Conservation (phyloP, 495 filamentous ascomycete genomes). For the Daldinia grandis region DNA sequence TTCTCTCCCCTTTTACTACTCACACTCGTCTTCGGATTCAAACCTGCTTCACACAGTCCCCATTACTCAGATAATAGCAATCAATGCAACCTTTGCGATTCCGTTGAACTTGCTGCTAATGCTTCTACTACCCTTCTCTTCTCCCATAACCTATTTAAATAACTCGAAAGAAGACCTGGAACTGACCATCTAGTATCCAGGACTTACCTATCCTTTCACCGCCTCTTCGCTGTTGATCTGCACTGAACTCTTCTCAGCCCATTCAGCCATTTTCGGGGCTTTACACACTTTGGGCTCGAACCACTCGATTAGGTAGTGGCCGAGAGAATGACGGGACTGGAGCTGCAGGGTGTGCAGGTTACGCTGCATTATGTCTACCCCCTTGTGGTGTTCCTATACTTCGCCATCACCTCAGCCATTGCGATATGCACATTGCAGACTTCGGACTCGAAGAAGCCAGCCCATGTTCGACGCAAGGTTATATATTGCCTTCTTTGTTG, state of each 20-base stretch:
- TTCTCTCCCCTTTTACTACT: neutral
- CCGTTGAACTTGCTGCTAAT: neutral
- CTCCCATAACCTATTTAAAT: slow-evolving; percentile 3
- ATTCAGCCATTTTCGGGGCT: neutral
- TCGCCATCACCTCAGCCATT: slow-evolving; percentile 57
- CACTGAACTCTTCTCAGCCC: slow-evolving; percentile 1
- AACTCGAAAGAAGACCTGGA: neutral
- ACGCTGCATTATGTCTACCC: slow-evolving; percentile 65
- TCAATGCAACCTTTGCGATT: slow-evolving; percentile 7
- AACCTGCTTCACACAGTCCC: neutral
- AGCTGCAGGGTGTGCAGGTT: slow-evolving; percentile 31
- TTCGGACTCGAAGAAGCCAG: slow-evolving; percentile 45
- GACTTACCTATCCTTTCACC: slow-evolving; percentile 17
- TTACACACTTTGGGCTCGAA: neutral
- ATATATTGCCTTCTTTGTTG: slow-evolving; percentile 59
- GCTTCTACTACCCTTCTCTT: neutral
- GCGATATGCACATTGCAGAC: slow-evolving; percentile 66
- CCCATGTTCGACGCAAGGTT: slow-evolving; percentile 54
- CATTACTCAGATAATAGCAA: slow-evolving; percentile 9
- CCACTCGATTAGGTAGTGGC: slow-evolving; percentile 16
- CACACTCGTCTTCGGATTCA: neutral
- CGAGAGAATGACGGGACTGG: slow-evolving; percentile 29
- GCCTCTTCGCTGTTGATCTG: slow-evolving; percentile 9
- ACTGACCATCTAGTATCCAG: slow-evolving; percentile 26
- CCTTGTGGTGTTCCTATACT: slow-evolving; percentile 63